Evolutionary conservation across 495 filamentous ascomycete species (phyloP), one percentile per base, ranked within the genome.

Genomic region (Pseudomonodictys pantanalensis): DNA sequence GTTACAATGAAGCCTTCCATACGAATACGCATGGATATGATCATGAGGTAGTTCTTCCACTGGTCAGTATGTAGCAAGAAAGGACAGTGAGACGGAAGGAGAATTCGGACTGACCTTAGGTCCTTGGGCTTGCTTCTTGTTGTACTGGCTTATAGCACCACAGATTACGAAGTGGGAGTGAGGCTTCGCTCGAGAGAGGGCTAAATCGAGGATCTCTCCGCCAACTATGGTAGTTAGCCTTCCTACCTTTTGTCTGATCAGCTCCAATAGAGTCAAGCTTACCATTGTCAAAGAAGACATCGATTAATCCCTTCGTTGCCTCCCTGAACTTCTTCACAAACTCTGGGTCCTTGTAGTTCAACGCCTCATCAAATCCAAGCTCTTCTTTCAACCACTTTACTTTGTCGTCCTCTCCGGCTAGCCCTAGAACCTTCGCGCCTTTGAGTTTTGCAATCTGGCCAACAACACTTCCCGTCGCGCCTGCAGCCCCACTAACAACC

Each of bases 371-470:
- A 23, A 59, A 71, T 20, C 69, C 68, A 35, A 69, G 42, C 51
- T 68, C 58, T 22, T 66, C 60, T 35, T 67, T 68, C 47, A 71
- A 53, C 68, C 68, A 71, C 56, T 49, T 35, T 15, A 59, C 52
- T 50, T 71, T 71, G 3, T 79, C 78, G 12, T 68, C 62, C 45
- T 69, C 76, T 6, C 81, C 81, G 5, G 79, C 78, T 29, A 83
- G 53, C 2, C 81, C 81, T 15, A 83, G 64, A 2, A 83, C 79
- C 69, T 77, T 76, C 2, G 79, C 79, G 4, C 84, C 85, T 66
- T 80, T 78, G 41, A 84, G 72, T 71, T 83, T 85, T 1, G 82
- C 82, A 67, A 88, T 87, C 73, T 90, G 87, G 3, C 84, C 86
- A 11, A 78, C 86, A 0, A 88, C 77, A 59, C 78, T 82, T 0